Conservation (phyloP, 2,329 filamentous ascomycete species). For the Neofusicoccum sp. region DNA sequence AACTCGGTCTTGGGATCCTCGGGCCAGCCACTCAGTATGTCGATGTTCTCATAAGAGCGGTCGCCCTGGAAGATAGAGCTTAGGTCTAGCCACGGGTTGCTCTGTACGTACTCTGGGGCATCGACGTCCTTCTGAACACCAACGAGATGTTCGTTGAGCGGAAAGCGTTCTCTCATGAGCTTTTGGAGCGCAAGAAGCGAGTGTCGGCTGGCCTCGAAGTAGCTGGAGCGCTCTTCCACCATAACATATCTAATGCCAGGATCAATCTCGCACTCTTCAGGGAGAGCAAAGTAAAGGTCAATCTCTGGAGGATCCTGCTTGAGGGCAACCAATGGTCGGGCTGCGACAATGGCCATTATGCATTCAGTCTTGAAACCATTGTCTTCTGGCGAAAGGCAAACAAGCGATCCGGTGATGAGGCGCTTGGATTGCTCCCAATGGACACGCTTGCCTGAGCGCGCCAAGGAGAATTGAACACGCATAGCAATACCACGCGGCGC, state of each 20-base stretch:
- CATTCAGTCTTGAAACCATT: conserved; percentile 69
- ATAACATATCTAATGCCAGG: conserved; percentile 72
- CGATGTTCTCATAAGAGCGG: conserved; percentile 47
- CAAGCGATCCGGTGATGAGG: conserved; percentile 56
- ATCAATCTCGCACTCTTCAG: conserved; percentile 67
- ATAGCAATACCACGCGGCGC: conserved; percentile 65
- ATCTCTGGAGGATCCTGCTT: conserved; percentile 70
- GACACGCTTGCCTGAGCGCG: conserved; percentile 66
- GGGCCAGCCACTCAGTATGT: conserved; percentile 62
- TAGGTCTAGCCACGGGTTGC: conserved; percentile 55
- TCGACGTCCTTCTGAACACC: conserved; percentile 48
- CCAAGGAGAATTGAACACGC: conserved; percentile 70
- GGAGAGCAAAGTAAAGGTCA: conserved; percentile 71
- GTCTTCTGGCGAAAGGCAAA: conserved; percentile 55
- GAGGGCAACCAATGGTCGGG: conserved; percentile 65
- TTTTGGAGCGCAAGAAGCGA: conserved; percentile 74
- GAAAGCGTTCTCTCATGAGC: conserved; percentile 61
- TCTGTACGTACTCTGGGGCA: conserved; percentile 56
- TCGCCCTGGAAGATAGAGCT: conserved; percentile 42
- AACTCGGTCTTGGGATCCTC: conserved; percentile 50
- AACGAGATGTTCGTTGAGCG: conserved; percentile 65
- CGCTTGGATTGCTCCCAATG: conserved; percentile 67
- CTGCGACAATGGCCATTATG: conserved; percentile 72
- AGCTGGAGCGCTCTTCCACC: conserved; percentile 73
- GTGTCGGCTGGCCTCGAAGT: conserved; percentile 76